phyloP scores from a whole-genome alignment of 2,329 filamentous ascomycete species.

The Diplodia mutila region DNA sequence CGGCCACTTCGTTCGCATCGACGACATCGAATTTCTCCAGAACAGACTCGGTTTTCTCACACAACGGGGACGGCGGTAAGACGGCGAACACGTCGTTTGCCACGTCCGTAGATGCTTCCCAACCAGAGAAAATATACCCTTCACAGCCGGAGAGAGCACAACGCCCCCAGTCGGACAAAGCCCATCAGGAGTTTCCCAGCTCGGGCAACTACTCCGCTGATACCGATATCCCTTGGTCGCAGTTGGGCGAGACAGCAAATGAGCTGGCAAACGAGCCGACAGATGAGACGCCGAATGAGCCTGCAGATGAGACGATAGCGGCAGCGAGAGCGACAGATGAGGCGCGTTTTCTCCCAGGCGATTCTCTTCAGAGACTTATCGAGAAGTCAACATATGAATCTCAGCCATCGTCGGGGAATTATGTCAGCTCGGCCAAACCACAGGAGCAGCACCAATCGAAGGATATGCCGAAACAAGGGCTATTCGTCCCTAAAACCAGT shows the following conservation, averaged over 20 bases:
- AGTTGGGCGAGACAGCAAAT: not conserved
- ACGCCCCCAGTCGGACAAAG: not conserved
- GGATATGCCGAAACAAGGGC: slow-evolving; percentile 33
- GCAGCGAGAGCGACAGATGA: not conserved
- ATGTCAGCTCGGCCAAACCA: not conserved
- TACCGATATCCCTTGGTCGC: too few species aligned
- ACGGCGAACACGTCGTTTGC: slow-evolving; percentile 15
- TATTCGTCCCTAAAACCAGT: slow-evolving; percentile 36
- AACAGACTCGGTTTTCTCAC: not conserved
- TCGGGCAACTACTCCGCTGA: not conserved
- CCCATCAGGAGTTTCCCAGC: not conserved
- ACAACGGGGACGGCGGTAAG: not conserved
- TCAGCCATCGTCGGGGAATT: not conserved
- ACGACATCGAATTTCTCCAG: not conserved
- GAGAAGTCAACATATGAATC: not conserved
- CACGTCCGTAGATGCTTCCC: not conserved
- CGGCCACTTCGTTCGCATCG: not conserved
- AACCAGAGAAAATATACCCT: not conserved
- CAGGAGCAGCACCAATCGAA: slow-evolving; percentile 33
- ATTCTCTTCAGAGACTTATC: not conserved
- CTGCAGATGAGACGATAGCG: not conserved
- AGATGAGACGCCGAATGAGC: not conserved
- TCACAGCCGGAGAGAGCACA: too few species aligned
- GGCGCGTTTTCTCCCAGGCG: not conserved
- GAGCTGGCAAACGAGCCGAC: not conserved